These are phyloP conservation scores for Tylopilus orsonianus DNA, from an alignment of 1,284 basidiomycete species.

Conservation along the genomic window DNA sequence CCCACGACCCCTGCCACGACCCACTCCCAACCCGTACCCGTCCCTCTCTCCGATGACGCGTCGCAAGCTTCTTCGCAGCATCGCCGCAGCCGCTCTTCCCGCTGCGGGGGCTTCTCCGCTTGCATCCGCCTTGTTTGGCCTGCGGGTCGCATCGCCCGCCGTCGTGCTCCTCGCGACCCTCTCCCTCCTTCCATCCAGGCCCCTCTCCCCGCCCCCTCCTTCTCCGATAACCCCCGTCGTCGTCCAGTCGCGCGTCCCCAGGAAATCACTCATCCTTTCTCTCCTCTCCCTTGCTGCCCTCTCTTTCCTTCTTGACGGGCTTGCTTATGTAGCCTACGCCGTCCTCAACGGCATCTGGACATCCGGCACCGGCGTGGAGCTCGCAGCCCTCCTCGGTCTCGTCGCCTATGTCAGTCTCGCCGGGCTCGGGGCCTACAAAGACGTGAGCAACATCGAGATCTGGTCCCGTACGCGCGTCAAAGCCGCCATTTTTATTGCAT, in stretches of 20 bases:
- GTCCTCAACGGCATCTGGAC: conserved; percentile 67
- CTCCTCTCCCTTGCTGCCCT: conserved; percentile 73
- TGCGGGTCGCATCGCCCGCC: conserved; percentile 64
- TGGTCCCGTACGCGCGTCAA: conserved; percentile 67
- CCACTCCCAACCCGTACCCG: conserved; percentile 1
- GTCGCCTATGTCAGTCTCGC: conserved; percentile 67
- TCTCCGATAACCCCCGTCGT: conserved; percentile 76
- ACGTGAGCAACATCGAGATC: conserved; percentile 65
- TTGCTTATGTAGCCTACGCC: conserved; percentile 63
- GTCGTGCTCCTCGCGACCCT: conserved; percentile 59
- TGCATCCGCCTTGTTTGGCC: conserved; percentile 47
- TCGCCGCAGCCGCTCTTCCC: conserved; percentile 27
- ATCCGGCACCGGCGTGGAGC: conserved; percentile 61
- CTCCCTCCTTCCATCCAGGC: conserved; percentile 54
- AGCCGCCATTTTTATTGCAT: conserved; percentile 47
- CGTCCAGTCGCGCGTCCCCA: conserved; percentile 66
- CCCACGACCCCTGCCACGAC: conserved; percentile 11
- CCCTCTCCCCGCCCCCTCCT: conserved; percentile 46
- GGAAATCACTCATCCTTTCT: conserved; percentile 67
- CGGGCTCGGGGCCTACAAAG: conserved; percentile 73
- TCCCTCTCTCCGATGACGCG: conserved; percentile 27
- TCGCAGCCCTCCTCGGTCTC: conserved; percentile 66
- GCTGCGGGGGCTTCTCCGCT: conserved; percentile 30
- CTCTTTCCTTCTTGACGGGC: conserved; percentile 84
- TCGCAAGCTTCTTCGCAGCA: conserved; percentile 21